Evolutionary conservation across 192 early-diverging fungal species (phyloP).

Genomic region (Podila clonocystis): DNA sequence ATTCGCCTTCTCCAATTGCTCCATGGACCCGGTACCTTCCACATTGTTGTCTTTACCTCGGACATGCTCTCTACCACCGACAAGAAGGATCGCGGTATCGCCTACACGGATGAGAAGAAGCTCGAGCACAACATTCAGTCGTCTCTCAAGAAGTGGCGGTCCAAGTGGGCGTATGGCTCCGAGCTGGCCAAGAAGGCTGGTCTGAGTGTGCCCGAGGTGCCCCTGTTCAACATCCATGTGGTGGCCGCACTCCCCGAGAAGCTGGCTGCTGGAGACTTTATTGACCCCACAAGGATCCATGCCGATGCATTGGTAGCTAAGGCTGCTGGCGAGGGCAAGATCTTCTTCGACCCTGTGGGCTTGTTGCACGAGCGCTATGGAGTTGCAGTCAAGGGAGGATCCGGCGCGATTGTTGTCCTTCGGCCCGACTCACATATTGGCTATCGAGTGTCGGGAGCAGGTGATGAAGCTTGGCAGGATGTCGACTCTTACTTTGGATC

Average conservation of each 20-base stretch:
- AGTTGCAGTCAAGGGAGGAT: conserved; percentile 27
- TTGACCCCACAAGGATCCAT: conserved; percentile 26
- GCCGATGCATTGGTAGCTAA: conserved; percentile 20
- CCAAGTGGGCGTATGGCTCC: conserved; percentile 17
- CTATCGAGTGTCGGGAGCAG: conserved; percentile 28
- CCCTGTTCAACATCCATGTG: conserved; percentile 34
- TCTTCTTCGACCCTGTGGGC: conserved; percentile 9
- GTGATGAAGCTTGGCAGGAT: conserved; percentile 32
- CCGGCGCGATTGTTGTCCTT: conserved; percentile 30
- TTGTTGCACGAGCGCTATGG: conserved; percentile 33
- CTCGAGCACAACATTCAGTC: conserved; percentile 19
- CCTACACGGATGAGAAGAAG: conserved; percentile 16
- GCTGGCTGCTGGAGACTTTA: conserved; percentile 7
- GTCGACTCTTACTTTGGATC: conserved; percentile 27
- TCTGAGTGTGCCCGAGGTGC: background rate
- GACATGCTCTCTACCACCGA: conserved; percentile 26
- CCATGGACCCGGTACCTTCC: conserved; percentile 37
- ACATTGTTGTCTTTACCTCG: conserved; percentile 41
- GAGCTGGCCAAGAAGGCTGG: background rate
- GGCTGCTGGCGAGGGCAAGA: conserved; percentile 13
- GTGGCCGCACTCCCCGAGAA: conserved; percentile 21
- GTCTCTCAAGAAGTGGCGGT: conserved; percentile 21
- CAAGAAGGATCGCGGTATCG: background rate
- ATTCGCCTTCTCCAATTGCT: conserved; percentile 32
- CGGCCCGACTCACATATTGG: conserved; percentile 46